These are phyloP conservation scores for Cutaneotrichosporon dermatis DNA, from an alignment of 1,284 basidiomycete genomes.

Conservation along the genomic window DNA sequence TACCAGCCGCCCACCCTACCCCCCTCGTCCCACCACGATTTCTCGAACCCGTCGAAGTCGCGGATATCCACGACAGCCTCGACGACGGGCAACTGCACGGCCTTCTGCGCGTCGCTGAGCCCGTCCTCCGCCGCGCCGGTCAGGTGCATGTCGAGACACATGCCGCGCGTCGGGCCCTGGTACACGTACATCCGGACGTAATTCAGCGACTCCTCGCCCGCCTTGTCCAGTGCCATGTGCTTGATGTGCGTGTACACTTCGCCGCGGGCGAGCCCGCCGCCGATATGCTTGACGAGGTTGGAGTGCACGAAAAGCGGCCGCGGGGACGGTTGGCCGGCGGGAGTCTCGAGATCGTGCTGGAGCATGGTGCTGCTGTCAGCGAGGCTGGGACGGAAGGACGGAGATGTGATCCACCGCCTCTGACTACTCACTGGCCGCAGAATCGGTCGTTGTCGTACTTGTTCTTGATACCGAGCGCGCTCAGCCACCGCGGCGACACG, in stretches of 20 bases:
- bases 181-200: slow-evolving; percentile 38
- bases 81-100: slow-evolving; percentile 15
- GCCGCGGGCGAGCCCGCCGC: slow-evolving; percentile 3
- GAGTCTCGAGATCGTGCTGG: slow-evolving; percentile 38
- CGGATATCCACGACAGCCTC: slow-evolving; percentile 17
- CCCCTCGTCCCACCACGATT: slow-evolving; percentile 39
- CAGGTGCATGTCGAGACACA: slow-evolving; percentile 43
- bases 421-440: slow-evolving; percentile 45
- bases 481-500: slow-evolving; percentile 49
- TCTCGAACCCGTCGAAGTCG: slow-evolving; percentile 42
- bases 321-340: not conserved
- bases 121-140: not conserved
- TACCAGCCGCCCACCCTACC: slow-evolving; percentile 46
- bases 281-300: slow-evolving; percentile 52
- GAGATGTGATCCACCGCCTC: no score
- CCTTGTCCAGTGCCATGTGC: slow-evolving; percentile 34
- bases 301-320: slow-evolving; percentile 42
- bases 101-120: not conserved
- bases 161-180: slow-evolving; percentile 39
- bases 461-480: slow-evolving; percentile 42
- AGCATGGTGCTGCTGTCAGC: slow-evolving; percentile 27
- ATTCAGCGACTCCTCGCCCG: slow-evolving; percentile 36
- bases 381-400: no score
- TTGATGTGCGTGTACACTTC: slow-evolving; percentile 44
- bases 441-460: slow-evolving; percentile 33